Evolutionary conservation across 2,329 filamentous ascomycete species (phyloP).

Genomic region (Ceratocystis cacaofunesta): DNA sequence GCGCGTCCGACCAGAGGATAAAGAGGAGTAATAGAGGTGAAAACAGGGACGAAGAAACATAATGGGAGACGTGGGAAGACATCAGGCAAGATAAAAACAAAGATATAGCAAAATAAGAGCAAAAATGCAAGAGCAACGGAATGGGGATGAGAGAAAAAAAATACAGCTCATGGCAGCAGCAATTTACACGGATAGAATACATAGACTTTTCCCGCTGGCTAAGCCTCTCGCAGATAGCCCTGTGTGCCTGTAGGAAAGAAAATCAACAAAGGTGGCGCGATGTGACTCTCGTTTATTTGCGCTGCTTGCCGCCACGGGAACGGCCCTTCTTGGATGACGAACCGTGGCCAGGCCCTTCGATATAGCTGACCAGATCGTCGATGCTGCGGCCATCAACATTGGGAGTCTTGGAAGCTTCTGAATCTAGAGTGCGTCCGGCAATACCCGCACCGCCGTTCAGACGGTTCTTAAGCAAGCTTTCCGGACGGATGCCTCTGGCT

Average conservation of each 20-base stretch:
- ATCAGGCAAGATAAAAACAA: neutral
- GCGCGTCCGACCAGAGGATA: neutral
- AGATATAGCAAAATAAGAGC: neutral
- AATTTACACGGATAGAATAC: neutral
- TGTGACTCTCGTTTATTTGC: conserved; percentile 18
- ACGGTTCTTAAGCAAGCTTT: conserved; percentile 38
- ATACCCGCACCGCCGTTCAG: neutral
- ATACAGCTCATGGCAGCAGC: neutral
- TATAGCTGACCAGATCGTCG: conserved; percentile 86
- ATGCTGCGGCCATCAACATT: conserved; percentile 65
- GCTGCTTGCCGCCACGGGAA: conserved; percentile 34
- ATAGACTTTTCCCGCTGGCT: neutral
- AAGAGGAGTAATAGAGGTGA: neutral
- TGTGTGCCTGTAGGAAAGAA: neutral
- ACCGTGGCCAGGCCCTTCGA: conserved; percentile 54
- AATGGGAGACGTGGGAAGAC: conserved; percentile 1
- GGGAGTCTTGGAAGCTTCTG: conserved; percentile 1
- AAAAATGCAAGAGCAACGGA: conserved; percentile 9
- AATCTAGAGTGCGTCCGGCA: conserved; percentile 22
- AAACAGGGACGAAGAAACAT: neutral
- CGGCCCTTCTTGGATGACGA: conserved; percentile 30
- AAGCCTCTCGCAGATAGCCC: neutral
- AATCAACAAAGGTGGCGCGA: neutral
- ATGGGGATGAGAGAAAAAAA: conserved; percentile 1
- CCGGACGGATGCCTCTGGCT: conserved; percentile 54